Evolutionary conservation across 192 early-diverging fungal species (phyloP), one percentile per base, ranked within the genome.

Genomic region (Entomortierella lignicola): DNA sequence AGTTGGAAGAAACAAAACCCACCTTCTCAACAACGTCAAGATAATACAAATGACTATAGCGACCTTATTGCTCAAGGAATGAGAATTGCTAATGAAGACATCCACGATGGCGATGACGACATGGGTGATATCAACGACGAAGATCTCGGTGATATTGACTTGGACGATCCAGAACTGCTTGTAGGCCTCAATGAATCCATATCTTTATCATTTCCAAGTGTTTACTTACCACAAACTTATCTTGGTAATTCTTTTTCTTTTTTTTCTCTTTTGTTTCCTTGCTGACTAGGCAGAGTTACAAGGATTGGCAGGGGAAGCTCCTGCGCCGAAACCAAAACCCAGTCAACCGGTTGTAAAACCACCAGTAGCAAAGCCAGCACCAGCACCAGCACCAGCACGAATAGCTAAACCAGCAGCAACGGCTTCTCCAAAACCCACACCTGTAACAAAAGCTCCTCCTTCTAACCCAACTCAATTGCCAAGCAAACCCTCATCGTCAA

Each of bases 111-210:
- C 32, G 47, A 44, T 13, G 71, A 37, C 44, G 81, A 74, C 27
- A 52, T 66, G 41, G 60, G 67, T 1, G 68, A 69, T 51, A 47
- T 63, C 30, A 58, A 53, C 6, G 69, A 62, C 17, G 74, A 69
- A 27, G 71, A 77, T 56, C 41, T 82, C 3, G 82, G 57, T 18
- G 87, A 83, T 41, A 63, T 64, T 25, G 88, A 88, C 57, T 31
- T 87, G 13, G 63, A 82, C 56, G 83, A 89, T 69, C 85, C 88
- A 21, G 88, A 87, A 12, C 64, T 89, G 12, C 50, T 89, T 67
- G 88, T 89, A 85, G 62, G 27, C 27, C 52, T 6, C 25, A 29
- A 13, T 25, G 26, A 21, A 50, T 50, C 7, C 15, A 50, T 23
- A 8, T 17, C 30, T 17, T 1, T 20, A 47, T 5, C 3, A 47